Base-by-base conservation (phyloP, 2,329 filamentous ascomycete species). In the Hypoxylon sp. region DNA sequence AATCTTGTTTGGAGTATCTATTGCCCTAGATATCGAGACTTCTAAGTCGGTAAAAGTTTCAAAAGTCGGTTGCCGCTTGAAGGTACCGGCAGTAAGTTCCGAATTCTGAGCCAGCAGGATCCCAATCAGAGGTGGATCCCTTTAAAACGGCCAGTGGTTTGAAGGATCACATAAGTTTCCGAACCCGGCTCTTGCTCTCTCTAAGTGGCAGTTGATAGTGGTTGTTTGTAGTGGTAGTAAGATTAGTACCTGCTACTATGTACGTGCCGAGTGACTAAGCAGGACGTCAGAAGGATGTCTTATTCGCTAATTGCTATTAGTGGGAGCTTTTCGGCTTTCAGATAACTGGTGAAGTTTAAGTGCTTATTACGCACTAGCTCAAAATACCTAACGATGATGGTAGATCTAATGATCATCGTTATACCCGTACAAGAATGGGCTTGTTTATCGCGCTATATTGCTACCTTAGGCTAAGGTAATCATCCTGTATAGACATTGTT, bases 1-100 rank as follows among this genome's bases (percentile, higher is more conserved):
- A 65, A 65, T 53, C 55, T 65, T 6, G 55, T 60, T 21, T 65
- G 62, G 62, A 65, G 62, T 32, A 60, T 65, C n/a, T 60, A 65
- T 23, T 55, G 56, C n/a, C 62, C 62, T 59, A 17, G 62, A 50
- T 65, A 65, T 46, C 53, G 38, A 34, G 38, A 56, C 25, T 46
- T 56, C 38, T 46, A n/a, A 19, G 41, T 11, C 6, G 10, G 34
- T 13, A 28, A 38, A 14, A 25, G 51, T 46, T 43, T 23, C 17
- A 13, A 13, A 10, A 46, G 25, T 46, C 7, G 11, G 14, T 43
- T 34, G 41, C 53, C 38, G 28, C 25, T 34, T 46, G n/a, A 34
- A 30, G 45, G 5, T 56, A 19, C 41, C 52, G 53, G 38, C 41
- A 56, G 21, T 17, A 21, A 23, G 53, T 56, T 21, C 38, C 38